These are phyloP conservation scores for Blumeria graminis DNA, from an alignment of 2,329 filamentous ascomycete species.

Conservation along the genomic window DNA sequence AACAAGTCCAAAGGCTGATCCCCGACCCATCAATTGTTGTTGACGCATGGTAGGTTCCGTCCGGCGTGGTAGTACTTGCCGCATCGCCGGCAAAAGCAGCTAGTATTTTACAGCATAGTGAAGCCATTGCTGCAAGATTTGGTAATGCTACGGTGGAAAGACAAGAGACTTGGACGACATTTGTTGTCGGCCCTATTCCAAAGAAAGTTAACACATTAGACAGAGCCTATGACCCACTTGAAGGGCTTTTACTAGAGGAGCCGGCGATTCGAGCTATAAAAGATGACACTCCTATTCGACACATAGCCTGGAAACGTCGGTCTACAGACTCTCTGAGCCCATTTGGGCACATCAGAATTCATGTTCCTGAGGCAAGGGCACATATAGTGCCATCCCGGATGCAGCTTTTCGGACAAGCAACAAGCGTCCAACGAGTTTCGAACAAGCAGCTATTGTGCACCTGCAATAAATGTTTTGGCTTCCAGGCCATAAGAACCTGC, in stretches of 20 bases:
- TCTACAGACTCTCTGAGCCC: background rate
- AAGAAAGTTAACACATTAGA: background rate
- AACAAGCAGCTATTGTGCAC: background rate
- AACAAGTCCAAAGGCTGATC: background rate
- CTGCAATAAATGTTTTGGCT: background rate
- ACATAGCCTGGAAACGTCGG: background rate
- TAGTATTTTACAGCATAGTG: too few relatives aligned
- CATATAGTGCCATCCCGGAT: background rate
- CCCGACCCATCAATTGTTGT: background rate
- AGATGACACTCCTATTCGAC: background rate
- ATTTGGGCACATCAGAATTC: background rate
- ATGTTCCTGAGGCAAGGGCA: background rate
- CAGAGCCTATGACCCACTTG: background rate
- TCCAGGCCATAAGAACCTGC: background rate
- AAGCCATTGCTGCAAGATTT: too few relatives aligned
- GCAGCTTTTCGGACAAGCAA: background rate
- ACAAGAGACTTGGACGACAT: background rate
- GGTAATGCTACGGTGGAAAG: background rate
- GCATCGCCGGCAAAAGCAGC: background rate
- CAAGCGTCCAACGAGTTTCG: background rate
- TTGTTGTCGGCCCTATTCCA: background rate
- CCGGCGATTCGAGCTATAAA: background rate
- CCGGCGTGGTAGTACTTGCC: background rate
- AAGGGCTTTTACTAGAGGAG: background rate
- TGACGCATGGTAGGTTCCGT: background rate